Conservation (phyloP, 495 filamentous ascomycete genomes). For the Evernia prunastri region DNA sequence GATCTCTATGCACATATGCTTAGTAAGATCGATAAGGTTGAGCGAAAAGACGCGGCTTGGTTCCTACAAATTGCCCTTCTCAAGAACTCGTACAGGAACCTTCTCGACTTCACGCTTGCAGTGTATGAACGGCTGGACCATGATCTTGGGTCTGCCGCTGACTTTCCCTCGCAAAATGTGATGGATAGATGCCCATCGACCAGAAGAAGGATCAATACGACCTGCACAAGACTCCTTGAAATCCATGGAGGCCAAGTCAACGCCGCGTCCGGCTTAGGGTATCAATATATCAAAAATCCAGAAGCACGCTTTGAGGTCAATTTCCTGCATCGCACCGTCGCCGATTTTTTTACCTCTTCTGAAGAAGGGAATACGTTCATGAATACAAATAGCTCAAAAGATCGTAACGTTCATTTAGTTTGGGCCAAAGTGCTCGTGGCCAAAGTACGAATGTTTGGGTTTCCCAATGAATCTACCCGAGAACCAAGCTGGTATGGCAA, state of each 20-base stretch:
- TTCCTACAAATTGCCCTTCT: background rate
- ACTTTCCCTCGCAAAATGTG: background rate
- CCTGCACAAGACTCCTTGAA: constrained; percentile 6
- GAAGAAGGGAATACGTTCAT: background rate
- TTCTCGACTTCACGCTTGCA: background rate
- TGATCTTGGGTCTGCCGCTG: background rate
- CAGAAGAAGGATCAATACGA: background rate
- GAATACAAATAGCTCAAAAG: background rate
- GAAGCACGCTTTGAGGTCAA: background rate
- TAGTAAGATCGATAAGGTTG: background rate
- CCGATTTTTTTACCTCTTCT: background rate
- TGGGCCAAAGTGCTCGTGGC: background rate
- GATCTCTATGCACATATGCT: constrained; percentile 6
- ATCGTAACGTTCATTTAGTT: background rate
- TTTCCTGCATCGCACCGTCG: constrained; percentile 11
- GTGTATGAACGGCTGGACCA: background rate
- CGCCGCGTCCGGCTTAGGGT: too few species aligned
- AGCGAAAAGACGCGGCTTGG: background rate
- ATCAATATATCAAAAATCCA: too few species aligned
- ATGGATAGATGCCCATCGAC: background rate
- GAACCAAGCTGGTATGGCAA: too few species aligned
- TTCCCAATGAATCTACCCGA: too few species aligned
- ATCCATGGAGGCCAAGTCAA: background rate
- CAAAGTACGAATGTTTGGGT: background rate
- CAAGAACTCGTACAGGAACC: background rate